Conservation (phyloP, 169 alveolate genomes). For the Besnoitia besnoiti region DNA sequence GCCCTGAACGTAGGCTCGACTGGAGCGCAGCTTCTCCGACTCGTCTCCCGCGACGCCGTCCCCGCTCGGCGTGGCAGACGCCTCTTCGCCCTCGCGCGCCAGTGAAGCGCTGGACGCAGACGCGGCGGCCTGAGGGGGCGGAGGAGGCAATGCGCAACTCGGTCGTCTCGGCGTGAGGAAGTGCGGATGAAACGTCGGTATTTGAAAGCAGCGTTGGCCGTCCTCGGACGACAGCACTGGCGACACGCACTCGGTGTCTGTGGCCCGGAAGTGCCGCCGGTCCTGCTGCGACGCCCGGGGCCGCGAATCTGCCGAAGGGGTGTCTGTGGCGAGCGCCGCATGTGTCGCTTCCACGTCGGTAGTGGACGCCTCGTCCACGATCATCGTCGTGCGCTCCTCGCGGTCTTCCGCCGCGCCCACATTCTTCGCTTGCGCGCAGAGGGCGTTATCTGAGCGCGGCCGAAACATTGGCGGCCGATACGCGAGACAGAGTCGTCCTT, state of each 20-base stretch:
- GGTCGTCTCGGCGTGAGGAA: slow-evolving; percentile 16
- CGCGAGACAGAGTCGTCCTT: slow-evolving; percentile 74
- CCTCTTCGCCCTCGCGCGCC: background rate
- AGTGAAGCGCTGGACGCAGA: background rate
- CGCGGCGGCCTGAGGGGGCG: background rate
- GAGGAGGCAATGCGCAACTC: background rate
- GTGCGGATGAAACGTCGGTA: slow-evolving; percentile 4
- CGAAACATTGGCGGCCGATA: slow-evolving; percentile 2
- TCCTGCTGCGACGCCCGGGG: too few species aligned
- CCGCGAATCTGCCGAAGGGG: too few species aligned
- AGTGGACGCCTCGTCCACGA: background rate
- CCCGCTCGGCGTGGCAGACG: background rate
- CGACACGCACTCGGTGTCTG: slow-evolving; percentile 10
- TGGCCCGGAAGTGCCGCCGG: too few species aligned
- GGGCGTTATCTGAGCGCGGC: background rate
- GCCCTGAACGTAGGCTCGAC: slow-evolving; percentile 15
- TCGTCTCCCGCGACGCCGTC: background rate
- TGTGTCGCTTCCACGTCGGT: background rate
- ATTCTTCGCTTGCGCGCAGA: background rate
- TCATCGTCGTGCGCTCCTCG: background rate
- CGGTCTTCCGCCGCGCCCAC: background rate
- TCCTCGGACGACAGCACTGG: background rate
- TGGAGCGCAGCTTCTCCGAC: background rate
- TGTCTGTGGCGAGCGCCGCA: background rate
- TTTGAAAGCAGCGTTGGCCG: slow-evolving; percentile 2